Base-by-base conservation (phyloP, 2,329 filamentous ascomycete genomes). In the Pseudogymnoascus sp. region DNA sequence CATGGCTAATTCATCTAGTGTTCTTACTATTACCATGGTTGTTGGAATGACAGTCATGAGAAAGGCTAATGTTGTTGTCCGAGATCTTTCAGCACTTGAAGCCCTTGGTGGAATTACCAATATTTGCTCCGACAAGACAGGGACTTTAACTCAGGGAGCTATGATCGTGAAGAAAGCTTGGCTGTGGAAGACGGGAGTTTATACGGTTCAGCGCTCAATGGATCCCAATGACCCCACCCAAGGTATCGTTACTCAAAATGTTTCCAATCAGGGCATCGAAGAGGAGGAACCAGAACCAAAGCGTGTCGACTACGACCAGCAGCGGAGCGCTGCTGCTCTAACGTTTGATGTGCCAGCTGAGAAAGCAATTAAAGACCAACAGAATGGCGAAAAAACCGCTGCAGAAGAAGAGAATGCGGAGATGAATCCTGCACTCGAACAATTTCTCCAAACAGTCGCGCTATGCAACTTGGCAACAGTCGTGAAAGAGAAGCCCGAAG, bases 61-160 rank as follows among this genome's bases (percentile, higher is more conserved):
- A 43, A 74, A 78, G 66, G 71, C 76, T 4, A 73, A 80, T 63
- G 78, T 80, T 33, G 77, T 80, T 64, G 74, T 80, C 58, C 74
- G 78, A 63, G 78, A 79, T 65, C 68, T 80, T 45, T 73, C 76
- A 31, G 75, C 77, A 0, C 72, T 86, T 0, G 89, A 91, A 74
- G 90, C 88, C 0, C 79, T 91, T 0, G 89, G 89, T 0, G 81
- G 86, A 0, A 87, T 91, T 0, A 89, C 86, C 0, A 83, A 90
- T 10, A 86, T 92, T 43, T 91, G 89, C 72, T 90, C 87, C 0
- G 89, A 92, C 72, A 92, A 91, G 77, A 92, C 89, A 0, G 89
- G 89, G 1, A 89, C 86, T 0, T 75, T 90, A 63, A 89, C 87
- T 6, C 67, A 72, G 63, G 71, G 70, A 19, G 82, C 82, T 66